Base-by-base conservation (phyloP, 345 rosid genomes). In the Kandelia obovata region DNA sequence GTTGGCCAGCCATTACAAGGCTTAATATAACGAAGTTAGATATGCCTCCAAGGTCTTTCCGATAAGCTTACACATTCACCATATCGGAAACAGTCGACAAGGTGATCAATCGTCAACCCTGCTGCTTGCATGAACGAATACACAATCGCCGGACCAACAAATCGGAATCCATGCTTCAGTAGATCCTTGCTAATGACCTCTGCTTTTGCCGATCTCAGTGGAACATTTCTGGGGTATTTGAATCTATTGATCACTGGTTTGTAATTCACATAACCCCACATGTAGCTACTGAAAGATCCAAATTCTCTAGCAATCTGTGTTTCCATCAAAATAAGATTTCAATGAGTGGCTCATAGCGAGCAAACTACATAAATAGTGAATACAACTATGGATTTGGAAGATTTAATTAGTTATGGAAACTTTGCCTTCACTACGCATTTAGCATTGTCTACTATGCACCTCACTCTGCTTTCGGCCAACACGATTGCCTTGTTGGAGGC, bases 121-220 rank as follows among this genome's bases (percentile, higher is more conserved):
- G 96, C 96, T 7, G 96, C 97, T 53, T 95, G 99, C 93, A 92
- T 89, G 78, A 95, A 95, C 11, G 96, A 95, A 59, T 85, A 83
- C 64, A 95, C 87, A 2, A 95, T 95, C 75, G 92, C 99, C 7
- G 99, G 99, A 26, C 99, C 99, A 0, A 87, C 97, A 5, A 88
- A 82, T 56, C 97, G 77, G 71, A 95, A 95, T 26, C 99, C 99
- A 13, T 87, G 72, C 80, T 78, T 95, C 74, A 86, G 68, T 66
- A 95, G 73, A 61, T 95, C 99, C 77, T 77, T 88, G 87, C 97
- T 95, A 1, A 95, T 82, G 19, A 75, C 81, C 71, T 90, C 97
- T 32, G 99, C 96, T 79, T 95, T 95, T 26, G 99, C 93, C 15
- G 88, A 69, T 66, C 97, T 82, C 19, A 92, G 59, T 0, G 97